Percentiles rank a stretch among this genome's conserved stretches.
phyloP scores from a whole-genome alignment of 768 basidiomycete species.

The Leucogyrophana mollusca region DNA sequence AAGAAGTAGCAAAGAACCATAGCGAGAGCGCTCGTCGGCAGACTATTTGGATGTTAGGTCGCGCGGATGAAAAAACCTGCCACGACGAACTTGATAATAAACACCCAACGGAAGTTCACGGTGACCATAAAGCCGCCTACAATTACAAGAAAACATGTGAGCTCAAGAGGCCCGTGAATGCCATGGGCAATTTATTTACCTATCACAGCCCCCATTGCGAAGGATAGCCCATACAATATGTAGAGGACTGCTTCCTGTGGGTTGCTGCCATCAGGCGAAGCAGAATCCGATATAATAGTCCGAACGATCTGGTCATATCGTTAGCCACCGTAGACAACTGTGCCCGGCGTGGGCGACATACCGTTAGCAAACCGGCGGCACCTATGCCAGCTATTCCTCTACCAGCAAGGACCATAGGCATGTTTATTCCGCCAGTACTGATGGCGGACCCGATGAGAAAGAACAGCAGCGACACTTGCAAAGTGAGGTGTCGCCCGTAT shows the following conservation, averaged over 20 bases:
- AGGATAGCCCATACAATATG: constrained; percentile 43
- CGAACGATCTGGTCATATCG: constrained; percentile 32
- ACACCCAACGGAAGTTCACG: constrained; percentile 51
- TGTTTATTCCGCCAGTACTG: constrained; percentile 45
- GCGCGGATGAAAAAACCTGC: too few relatives aligned
- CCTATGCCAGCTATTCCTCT: constrained; percentile 48
- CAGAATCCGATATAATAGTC: constrained; percentile 43
- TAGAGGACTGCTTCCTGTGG: constrained; percentile 39
- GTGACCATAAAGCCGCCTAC: constrained; percentile 38
- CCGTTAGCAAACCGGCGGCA: constrained; percentile 42
- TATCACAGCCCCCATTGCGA: constrained; percentile 41
- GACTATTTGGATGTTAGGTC: constrained; percentile 22
- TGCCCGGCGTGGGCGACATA: constrained; percentile 2
- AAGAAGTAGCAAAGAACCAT: constrained; percentile 42
- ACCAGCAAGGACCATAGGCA: constrained; percentile 44
- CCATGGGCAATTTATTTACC: constrained; percentile 9
- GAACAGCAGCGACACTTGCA: constrained; percentile 42
- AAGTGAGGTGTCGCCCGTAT: constrained; percentile 47
- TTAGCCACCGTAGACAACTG: too few relatives aligned
- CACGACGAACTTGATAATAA: constrained; percentile 48
- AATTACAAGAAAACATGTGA: too few relatives aligned
- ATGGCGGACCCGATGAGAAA: constrained; percentile 47
- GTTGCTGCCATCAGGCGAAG: constrained; percentile 41
- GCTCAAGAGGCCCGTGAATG: too few relatives aligned
- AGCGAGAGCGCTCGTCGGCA: constrained; percentile 36